Conservation (phyloP, 257 asterid species). For the Verbena officinalis region DNA sequence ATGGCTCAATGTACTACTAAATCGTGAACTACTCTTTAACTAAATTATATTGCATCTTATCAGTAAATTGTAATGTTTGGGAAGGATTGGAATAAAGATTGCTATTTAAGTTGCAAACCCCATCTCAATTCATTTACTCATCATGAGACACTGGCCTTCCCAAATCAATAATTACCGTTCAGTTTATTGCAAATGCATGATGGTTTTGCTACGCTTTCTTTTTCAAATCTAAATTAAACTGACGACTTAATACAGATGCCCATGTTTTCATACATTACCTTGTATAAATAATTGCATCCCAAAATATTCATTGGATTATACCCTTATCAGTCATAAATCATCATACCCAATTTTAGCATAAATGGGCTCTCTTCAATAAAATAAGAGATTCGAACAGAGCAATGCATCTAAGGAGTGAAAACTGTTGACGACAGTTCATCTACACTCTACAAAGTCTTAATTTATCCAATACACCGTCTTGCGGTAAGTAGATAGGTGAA, state of each 20-base stretch:
- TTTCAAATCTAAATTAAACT: not conserved
- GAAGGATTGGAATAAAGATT: conserved; percentile 6
- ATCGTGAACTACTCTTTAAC: not conserved
- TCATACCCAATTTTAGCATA: not conserved
- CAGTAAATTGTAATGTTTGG: conserved; percentile 2
- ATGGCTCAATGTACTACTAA: not conserved
- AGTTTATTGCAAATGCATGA: not conserved
- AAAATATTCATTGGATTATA: too few relatives aligned
- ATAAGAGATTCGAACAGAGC: too few relatives aligned
- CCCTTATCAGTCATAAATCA: too few relatives aligned
- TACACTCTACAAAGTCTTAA: not conserved
- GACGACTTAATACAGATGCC: not conserved
- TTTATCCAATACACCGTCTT: not conserved
- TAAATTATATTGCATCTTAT: not conserved
- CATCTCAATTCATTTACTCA: conserved; percentile 1
- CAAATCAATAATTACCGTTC: not conserved
- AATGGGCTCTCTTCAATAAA: too few relatives aligned
- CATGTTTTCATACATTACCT: not conserved
- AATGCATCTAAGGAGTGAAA: not conserved
- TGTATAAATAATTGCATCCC: not conserved
- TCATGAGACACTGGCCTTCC: not conserved
- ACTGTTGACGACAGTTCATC: not conserved
- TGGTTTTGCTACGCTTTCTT: not conserved
- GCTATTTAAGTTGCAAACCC: too few relatives aligned
- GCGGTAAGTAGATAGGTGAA: not conserved